phyloP scores from a whole-genome alignment of 805 yeast genomes.

The Metschnikowia bowlesiae region DNA sequence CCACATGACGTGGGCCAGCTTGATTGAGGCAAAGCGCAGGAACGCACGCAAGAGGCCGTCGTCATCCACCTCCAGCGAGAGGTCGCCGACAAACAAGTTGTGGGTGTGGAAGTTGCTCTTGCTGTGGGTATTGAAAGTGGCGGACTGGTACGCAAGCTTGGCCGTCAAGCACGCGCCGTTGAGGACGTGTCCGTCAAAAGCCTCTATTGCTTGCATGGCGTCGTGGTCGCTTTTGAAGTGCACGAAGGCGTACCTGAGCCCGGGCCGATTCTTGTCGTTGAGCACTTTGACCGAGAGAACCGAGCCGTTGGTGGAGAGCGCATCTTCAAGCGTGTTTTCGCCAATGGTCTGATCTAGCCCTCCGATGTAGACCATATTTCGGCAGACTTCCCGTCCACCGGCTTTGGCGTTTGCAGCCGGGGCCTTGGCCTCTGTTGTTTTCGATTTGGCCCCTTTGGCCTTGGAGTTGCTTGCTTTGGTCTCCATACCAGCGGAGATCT shows the following conservation, averaged over 20 bases:
- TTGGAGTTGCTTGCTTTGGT: too few species aligned
- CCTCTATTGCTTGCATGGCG: slow-evolving; percentile 60
- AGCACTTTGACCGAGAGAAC: slow-evolving; percentile 65
- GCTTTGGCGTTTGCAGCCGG: slow-evolving; percentile 22
- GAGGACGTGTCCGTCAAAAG: slow-evolving; percentile 55
- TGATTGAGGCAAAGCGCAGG: slow-evolving; percentile 50
- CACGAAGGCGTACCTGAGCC: slow-evolving; percentile 78
- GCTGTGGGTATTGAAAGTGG: slow-evolving; percentile 50
- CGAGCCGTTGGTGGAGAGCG: slow-evolving; percentile 59
- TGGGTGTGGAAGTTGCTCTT: slow-evolving; percentile 46
- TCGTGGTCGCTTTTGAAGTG: slow-evolving; percentile 57
- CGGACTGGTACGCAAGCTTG: slow-evolving; percentile 83
- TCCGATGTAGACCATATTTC: slow-evolving; percentile 73
- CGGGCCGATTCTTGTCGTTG: slow-evolving; percentile 68
- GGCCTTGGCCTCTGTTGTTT: too few species aligned
- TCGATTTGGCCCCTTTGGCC: too few species aligned
- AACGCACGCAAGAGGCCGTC: slow-evolving; percentile 61
- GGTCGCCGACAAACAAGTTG: slow-evolving; percentile 83
- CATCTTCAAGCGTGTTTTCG: slow-evolving; percentile 57
- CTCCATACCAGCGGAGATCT: too few species aligned
- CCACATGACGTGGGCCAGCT: slow-evolving; percentile 95
- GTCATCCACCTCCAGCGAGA: slow-evolving; percentile 78
- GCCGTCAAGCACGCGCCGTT: slow-evolving; percentile 56
- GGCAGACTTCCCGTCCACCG: slow-evolving; percentile 79
- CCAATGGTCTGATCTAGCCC: slow-evolving; percentile 60